Conservation (phyloP, 176 grass and related monocot genomes). For the Avena sativa region DNA sequence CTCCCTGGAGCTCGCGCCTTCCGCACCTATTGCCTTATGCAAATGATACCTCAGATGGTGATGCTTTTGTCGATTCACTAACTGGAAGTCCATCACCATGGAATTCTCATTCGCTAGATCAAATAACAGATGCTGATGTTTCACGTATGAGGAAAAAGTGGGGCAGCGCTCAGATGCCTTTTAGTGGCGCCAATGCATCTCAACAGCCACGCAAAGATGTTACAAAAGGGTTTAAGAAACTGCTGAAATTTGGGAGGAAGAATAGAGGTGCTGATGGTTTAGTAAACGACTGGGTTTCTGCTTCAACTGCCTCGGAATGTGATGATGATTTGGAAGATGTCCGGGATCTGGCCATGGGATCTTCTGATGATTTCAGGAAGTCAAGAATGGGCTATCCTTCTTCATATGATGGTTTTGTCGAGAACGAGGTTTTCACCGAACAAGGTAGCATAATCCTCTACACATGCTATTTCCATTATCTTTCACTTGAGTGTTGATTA, state of each 20-base stretch:
- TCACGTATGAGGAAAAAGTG: constrained; percentile 93
- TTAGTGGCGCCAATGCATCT: constrained; percentile 62
- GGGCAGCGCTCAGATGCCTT: constrained; percentile 86
- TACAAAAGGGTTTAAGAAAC: constrained; percentile 93
- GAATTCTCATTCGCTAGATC: constrained; percentile 78
- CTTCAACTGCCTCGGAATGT: constrained; percentile 94
- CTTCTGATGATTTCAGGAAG: constrained; percentile 80
- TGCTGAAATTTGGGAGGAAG: constrained; percentile 98
- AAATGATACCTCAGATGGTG: constrained; percentile 77
- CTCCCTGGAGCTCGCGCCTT: constrained; percentile 53
- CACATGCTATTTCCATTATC: constrained; percentile 38
- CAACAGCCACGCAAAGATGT: constrained; percentile 85
- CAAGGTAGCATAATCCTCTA: constrained; percentile 62
- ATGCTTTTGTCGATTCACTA: constrained; percentile 81
- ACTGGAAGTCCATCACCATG: constrained; percentile 80
- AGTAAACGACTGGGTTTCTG: constrained; percentile 93
- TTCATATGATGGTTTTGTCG: constrained; percentile 76
- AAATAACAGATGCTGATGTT: constrained; percentile 76
- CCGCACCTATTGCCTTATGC: constrained; percentile 63
- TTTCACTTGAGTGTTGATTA: constrained; percentile 20
- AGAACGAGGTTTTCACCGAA: constrained; percentile 74
- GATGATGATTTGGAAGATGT: constrained; percentile 88
- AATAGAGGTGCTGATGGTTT: constrained; percentile 66
- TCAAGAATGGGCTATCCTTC: constrained; percentile 78
- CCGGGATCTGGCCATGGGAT: constrained; percentile 57